phyloP scores from a whole-genome alignment of 75 land plant genomes.

The Cupressus sempervirens region DNA sequence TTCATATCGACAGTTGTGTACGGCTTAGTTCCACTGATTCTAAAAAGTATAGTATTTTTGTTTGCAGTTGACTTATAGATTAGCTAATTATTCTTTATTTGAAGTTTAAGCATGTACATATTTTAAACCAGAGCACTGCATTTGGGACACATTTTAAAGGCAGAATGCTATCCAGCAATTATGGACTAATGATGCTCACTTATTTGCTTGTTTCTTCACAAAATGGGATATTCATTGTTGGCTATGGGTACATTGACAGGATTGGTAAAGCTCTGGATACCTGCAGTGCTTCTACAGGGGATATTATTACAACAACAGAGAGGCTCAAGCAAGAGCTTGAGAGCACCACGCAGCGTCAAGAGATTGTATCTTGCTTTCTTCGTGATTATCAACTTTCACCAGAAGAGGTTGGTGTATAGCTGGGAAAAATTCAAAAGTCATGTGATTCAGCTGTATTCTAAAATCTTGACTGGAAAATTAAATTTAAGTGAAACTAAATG shows the following conservation, averaged over 20 bases:
- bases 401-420: conserved; percentile 67
- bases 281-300: conserved; percentile 81
- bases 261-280: conserved; percentile 80
- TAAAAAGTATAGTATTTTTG: no score
- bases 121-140: neutral
- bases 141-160: neutral
- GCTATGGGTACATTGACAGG: conserved; percentile 30
- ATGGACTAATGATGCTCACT: neutral
- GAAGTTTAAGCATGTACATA: no score
- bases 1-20: neutral
- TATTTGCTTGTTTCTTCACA: neutral
- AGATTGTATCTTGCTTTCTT: conserved; percentile 84
- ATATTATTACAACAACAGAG: conserved; percentile 86
- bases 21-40: no score
- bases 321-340: conserved; percentile 90
- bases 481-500: neutral
- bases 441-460: neutral
- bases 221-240: neutral
- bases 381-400: conserved; percentile 92
- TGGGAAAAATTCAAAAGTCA: neutral
- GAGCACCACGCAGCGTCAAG: conserved; percentile 77
- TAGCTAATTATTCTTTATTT: no score
- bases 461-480: neutral
- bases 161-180: neutral
- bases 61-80: neutral